These are phyloP conservation scores for Phytophthora tubulina DNA, from an alignment of 352 stramenopile genomes.

Conservation along the genomic window DNA sequence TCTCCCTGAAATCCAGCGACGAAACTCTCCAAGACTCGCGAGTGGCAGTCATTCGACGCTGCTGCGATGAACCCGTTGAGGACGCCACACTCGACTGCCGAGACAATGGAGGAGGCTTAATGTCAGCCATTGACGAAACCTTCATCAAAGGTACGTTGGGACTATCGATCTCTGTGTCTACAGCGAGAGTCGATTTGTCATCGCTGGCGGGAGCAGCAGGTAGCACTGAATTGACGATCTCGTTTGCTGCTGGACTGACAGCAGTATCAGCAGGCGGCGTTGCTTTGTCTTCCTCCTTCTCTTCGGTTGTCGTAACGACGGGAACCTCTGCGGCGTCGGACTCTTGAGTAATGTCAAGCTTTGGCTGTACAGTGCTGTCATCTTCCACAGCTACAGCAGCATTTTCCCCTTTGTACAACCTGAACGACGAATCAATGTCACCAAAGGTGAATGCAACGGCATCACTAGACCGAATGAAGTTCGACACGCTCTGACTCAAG, in stretches of 20 bases:
- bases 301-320: not conserved
- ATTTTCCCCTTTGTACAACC: constrained; percentile 9
- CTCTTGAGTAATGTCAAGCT: constrained; percentile 5
- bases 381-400: not conserved
- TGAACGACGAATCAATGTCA: constrained; percentile 32
- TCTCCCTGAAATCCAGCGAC: constrained; percentile 31
- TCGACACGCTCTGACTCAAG: constrained; percentile 23
- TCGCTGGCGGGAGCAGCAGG: not conserved
- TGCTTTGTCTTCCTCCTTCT: not conserved
- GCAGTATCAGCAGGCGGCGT: not conserved
- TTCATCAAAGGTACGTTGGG: not conserved
- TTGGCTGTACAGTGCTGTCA: constrained; percentile 19
- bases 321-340: not conserved
- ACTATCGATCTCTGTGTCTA: not conserved
- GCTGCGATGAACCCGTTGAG: constrained; percentile 24
- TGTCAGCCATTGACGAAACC: not conserved
- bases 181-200: not conserved
- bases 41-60: constrained; percentile 17
- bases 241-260: not conserved
- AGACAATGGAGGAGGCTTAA: constrained; percentile 17
- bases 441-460: constrained; percentile 9
- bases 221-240: not conserved
- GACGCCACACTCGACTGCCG: constrained; percentile 27
- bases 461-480: constrained; percentile 32
- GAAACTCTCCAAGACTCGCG: constrained; percentile 36